Evolutionary conservation across 495 filamentous ascomycete species (phyloP).

Genomic region (Aspergillus leporis): DNA sequence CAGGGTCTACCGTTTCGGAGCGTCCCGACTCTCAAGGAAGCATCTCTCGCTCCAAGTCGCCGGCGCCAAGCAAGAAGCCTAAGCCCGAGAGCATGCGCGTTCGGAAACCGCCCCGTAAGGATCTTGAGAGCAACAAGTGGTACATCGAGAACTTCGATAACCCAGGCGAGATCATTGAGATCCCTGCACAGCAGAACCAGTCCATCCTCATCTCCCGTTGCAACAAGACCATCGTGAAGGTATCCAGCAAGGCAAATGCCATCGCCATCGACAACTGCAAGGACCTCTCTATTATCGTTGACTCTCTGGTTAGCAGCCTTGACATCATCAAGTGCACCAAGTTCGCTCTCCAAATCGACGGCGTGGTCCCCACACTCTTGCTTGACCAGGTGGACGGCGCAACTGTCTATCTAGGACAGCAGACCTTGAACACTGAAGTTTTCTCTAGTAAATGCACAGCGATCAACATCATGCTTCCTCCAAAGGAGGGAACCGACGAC

Average conservation of each 20-base stretch:
- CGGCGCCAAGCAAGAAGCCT: conserved; percentile 83
- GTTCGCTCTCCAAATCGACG: conserved; percentile 88
- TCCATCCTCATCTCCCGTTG: conserved; percentile 91
- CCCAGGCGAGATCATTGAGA: conserved; percentile 66
- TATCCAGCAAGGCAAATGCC: conserved; percentile 91
- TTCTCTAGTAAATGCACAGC: conserved; percentile 83
- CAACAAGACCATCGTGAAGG: conserved; percentile 83
- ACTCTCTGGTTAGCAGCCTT: conserved; percentile 84
- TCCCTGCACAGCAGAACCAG: conserved; percentile 78
- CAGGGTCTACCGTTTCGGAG: conserved; percentile 62
- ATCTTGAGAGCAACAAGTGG: conserved; percentile 96
- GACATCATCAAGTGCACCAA: conserved; percentile 92
- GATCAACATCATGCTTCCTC: conserved; percentile 82
- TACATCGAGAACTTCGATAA: conserved; percentile 91
- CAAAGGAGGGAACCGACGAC: conserved; percentile 54
- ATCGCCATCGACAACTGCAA: conserved; percentile 89
- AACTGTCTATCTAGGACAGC: conserved; percentile 77
- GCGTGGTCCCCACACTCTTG: conserved; percentile 78
- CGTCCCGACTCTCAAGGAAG: conserved; percentile 55
- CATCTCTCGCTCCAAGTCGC: conserved; percentile 66
- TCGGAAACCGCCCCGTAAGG: conserved; percentile 90
- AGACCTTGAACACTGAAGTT: conserved; percentile 74
- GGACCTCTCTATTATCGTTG: conserved; percentile 80
- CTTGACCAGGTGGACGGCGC: conserved; percentile 94
- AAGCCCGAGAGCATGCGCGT: conserved; percentile 93